Evolutionary conservation across 805 yeast species (phyloP).

Genomic region (Peterozyma toletana): DNA sequence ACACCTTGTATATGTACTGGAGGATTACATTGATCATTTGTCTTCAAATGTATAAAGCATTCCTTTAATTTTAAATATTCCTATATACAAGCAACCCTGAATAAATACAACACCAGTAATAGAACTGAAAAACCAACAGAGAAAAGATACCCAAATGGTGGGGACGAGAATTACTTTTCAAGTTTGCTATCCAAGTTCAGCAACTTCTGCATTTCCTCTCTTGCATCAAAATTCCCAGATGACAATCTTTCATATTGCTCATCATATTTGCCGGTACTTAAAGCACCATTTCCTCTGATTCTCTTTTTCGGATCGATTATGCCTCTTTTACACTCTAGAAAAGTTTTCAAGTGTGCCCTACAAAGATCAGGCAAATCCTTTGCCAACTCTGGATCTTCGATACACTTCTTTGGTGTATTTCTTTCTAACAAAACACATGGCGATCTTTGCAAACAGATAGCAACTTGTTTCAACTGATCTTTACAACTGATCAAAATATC

Average conservation of each 20-base stretch:
- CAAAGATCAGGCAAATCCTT: slow-evolving; percentile 83
- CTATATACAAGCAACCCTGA: too few species aligned
- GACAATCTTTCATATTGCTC: slow-evolving; percentile 77
- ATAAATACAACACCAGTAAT: not conserved
- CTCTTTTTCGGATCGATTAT: slow-evolving; percentile 87
- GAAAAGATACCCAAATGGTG: not conserved
- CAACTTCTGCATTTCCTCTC: slow-evolving; percentile 71
- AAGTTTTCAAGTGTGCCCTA: slow-evolving; percentile 74
- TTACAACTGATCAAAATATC: slow-evolving; percentile 54
- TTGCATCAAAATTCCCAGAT: slow-evolving; percentile 74
- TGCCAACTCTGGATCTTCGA: slow-evolving; percentile 71
- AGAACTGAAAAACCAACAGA: slow-evolving; percentile 1
- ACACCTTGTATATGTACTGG: not conserved
- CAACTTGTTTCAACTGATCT: slow-evolving; percentile 92
- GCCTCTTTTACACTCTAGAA: slow-evolving; percentile 86
- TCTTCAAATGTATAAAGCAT: not conserved
- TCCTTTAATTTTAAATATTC: not conserved
- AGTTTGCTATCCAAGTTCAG: slow-evolving; percentile 49
- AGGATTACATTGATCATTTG: not conserved
- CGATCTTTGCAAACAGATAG: slow-evolving; percentile 90
- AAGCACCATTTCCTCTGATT: slow-evolving; percentile 88
- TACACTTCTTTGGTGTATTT: slow-evolving; percentile 82
- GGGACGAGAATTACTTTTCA: slow-evolving; percentile 19
- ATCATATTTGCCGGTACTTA: slow-evolving; percentile 89
- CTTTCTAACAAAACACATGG: slow-evolving; percentile 93